Evolutionary conservation across 441 rosid species (phyloP), one percentile per base, ranked within the genome.

Genomic region (Jatropha multifida): DNA sequence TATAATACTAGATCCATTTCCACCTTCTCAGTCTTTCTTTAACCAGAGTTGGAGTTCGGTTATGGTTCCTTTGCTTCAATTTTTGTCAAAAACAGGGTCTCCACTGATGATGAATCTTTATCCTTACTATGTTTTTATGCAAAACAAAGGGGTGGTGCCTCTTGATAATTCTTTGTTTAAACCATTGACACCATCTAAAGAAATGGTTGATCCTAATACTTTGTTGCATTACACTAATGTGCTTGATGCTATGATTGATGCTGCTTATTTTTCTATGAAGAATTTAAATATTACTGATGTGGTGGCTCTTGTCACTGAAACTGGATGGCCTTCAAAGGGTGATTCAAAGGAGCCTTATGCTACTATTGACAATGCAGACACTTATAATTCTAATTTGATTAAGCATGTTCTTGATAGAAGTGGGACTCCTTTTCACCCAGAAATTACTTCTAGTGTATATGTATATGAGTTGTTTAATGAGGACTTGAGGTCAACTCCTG

Each of bases 151-250:
- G 9, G 97, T 94, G 66, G 97, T 96, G 71, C 97, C 99, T 56
- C 82, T 96, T n/a, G 98, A 94, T 71, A 91, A 91, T 79, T 81
- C 97, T 18, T 84, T 96, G 86, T 94, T 96, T 78, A 84, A 91
- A 88, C 96, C 97, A 3, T 84, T 96, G 84, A 91, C 90, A 13
- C 98, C 99, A 0, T 81, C 91, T 48, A 94, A 94, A 65, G 98
- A 96, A 74, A 94, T 94, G 97, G 98, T 96, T 74, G 99, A 96
- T 79, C 97, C 99, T 3, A 94, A 94, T 73, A 94, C 99, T 76
- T 78, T 96, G 88, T 78, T 96, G 78, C 99, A 94, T 83, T 96
- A 96, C 86, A 92, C 97, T 13, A 96, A 92, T 74, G 98, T 94
- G 14, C 86, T 96, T 48, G 97, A 94, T 77, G 99, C 98, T 20